These are phyloP conservation scores for Fistulinella cinereoalba DNA, from an alignment of 1,284 basidiomycete species.

Conservation along the genomic window DNA sequence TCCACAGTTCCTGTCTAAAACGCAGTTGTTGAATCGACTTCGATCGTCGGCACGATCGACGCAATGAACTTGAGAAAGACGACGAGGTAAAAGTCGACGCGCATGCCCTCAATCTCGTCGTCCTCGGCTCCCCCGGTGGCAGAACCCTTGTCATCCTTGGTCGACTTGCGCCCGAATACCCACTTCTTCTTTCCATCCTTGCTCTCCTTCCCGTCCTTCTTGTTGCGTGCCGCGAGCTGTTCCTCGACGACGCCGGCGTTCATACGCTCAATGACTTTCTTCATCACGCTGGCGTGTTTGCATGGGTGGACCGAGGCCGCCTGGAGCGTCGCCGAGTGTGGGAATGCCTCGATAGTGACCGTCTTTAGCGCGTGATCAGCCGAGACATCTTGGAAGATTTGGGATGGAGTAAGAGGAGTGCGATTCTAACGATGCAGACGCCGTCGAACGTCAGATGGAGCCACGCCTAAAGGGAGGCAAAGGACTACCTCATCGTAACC, in stretches of 20 bases:
- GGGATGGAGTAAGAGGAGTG: constrained; percentile 78
- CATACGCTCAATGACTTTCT: constrained; percentile 99
- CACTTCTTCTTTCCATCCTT: constrained; percentile 83
- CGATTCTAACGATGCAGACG: constrained; percentile 62
- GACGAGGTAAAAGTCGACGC: constrained; percentile 93
- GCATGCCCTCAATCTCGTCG: constrained; percentile 68
- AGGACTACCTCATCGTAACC: constrained; percentile 85
- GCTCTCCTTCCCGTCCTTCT: constrained; percentile 46
- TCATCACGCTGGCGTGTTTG: constrained; percentile 99
- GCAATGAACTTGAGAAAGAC: constrained; percentile 98
- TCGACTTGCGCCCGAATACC: constrained; percentile 72
- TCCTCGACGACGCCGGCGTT: constrained; percentile 83
- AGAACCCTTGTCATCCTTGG: constrained; percentile 53
- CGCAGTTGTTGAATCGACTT: constrained; percentile 87
- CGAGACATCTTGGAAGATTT: constrained; percentile 97
- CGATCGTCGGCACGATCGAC: constrained; percentile 91
- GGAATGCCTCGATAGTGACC: constrained; percentile 97
- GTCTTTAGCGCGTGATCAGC: constrained; percentile 98
- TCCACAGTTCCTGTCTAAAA: constrained; percentile 46
- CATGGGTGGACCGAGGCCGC: constrained; percentile 95
- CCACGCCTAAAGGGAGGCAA: neutral
- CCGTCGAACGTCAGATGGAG: constrained; percentile 3
- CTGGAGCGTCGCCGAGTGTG: constrained; percentile 82
- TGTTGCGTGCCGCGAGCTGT: constrained; percentile 58
- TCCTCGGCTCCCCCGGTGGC: too few relatives aligned